These are phyloP conservation scores for Beauveria sp. DNA, from an alignment of 2,329 filamentous ascomycete genomes.

Conservation along the genomic window DNA sequence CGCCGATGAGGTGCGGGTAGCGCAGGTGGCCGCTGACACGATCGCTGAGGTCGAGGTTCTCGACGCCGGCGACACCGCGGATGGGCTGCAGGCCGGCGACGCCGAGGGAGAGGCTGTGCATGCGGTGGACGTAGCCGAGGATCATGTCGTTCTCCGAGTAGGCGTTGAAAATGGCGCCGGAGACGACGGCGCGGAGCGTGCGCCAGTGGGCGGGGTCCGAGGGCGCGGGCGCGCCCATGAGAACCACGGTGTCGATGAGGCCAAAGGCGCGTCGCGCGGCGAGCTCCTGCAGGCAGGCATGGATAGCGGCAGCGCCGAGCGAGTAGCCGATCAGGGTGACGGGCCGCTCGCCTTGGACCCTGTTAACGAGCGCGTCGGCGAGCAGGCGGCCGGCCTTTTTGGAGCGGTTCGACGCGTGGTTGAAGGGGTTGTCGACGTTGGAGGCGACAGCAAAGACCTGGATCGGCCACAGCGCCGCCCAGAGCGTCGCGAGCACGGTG, in stretches of 20 bases:
- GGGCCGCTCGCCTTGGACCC: conserved; percentile 71
- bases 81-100: conserved; percentile 77
- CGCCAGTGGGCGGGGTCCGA: conserved; percentile 68
- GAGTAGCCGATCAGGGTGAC: conserved; percentile 79
- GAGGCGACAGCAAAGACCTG: conserved; percentile 58
- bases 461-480: conserved; percentile 63
- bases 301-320: conserved; percentile 74
- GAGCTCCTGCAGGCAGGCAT: conserved; percentile 68
- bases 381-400: conserved; percentile 75
- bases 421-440: conserved; percentile 76
- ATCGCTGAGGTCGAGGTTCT: conserved; percentile 45
- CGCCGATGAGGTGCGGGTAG: conserved; percentile 41
- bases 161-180: conserved; percentile 78
- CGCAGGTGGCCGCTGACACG: conserved; percentile 47
- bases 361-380: conserved; percentile 75
- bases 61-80: conserved; percentile 56
- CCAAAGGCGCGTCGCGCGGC: conserved; percentile 76
- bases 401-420: conserved; percentile 64
- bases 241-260: conserved; percentile 71
- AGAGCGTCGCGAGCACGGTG: conserved; percentile 60
- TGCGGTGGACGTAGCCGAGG: conserved; percentile 78
- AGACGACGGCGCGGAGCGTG: conserved; percentile 67
- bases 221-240: conserved; percentile 76
- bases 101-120: conserved; percentile 73
- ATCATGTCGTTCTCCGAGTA: conserved; percentile 84